These are phyloP conservation scores for Phalaenopsis aphrodite DNA, from an alignment of 106 monocot species.

Conservation along the genomic window DNA sequence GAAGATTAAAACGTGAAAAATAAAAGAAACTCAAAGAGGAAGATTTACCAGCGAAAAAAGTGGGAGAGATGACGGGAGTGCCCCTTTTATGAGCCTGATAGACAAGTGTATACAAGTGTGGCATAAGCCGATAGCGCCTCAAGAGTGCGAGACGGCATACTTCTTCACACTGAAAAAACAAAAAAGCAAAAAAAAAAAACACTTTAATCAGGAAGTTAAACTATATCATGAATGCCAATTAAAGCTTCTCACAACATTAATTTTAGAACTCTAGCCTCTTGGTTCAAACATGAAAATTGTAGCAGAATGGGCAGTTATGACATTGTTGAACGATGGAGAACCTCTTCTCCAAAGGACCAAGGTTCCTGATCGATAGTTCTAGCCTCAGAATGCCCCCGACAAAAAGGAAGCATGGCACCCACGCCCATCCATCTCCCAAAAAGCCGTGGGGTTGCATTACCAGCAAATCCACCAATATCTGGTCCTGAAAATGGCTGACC, in stretches of 20 bases:
- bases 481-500: conserved; percentile 95
- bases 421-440: conserved; percentile 98
- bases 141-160: conserved; percentile 77
- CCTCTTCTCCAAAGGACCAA: conserved; percentile 94
- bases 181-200: not conserved
- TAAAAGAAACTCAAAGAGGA: conserved; percentile 3
- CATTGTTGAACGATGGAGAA: conserved; percentile 4
- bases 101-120: conserved; percentile 90
- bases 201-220: not conserved
- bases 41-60: conserved; percentile 47
- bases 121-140: conserved; percentile 71
- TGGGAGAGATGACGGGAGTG: conserved; percentile 50
- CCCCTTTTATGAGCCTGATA: conserved; percentile 80
- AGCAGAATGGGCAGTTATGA: not conserved
- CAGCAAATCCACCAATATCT: conserved; percentile 79
- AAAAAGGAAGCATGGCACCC: conserved; percentile 89
- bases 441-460: conserved; percentile 67
- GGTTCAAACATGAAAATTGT: not conserved
- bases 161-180: conserved; percentile 80
- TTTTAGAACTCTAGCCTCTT: not conserved
- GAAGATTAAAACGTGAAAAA: conserved; percentile 6
- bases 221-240: not conserved
- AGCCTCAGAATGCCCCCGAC: conserved; percentile 77
- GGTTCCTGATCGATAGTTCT: conserved; percentile 66
- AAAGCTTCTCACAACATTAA: not conserved